Evolutionary conservation across 1,284 basidiomycete genomes (phyloP).

Genomic region (Sphagnurus paluster): DNA sequence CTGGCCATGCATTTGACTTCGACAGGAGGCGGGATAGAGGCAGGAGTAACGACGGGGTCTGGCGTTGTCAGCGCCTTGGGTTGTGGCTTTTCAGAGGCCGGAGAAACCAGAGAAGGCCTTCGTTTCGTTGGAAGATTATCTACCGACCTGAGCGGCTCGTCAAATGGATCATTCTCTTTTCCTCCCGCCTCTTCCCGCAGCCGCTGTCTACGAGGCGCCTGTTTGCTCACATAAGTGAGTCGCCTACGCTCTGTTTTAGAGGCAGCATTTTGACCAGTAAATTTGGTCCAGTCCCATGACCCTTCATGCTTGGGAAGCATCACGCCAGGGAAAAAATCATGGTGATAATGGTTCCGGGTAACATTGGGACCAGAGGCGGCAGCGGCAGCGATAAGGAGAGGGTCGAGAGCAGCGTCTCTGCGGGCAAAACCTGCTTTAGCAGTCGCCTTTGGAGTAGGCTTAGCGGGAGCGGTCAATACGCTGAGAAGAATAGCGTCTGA

Average conservation of each 20-base stretch:
- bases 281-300: constrained; percentile 59
- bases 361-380: constrained; percentile 69
- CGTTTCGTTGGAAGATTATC: constrained; percentile 39
- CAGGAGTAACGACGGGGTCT: constrained; percentile 14
- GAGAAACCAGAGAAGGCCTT: constrained; percentile 29
- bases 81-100: constrained; percentile 25
- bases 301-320: constrained; percentile 51
- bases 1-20: constrained; percentile 92
- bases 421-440: constrained; percentile 42
- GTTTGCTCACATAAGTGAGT: constrained; percentile 64
- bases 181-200: constrained; percentile 33
- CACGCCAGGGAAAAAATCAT: constrained; percentile 66
- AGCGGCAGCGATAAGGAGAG: constrained; percentile 70
- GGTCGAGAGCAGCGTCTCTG: constrained; percentile 70
- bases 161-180: constrained; percentile 37
- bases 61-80: constrained; percentile 20
- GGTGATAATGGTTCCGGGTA: constrained; percentile 76
- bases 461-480: constrained; percentile 48
- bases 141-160: constrained; percentile 29
- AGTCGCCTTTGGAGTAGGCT: constrained; percentile 29
- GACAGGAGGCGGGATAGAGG: constrained; percentile 28
- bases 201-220: constrained; percentile 66
- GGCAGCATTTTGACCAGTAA: constrained; percentile 42
- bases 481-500: constrained; percentile 52
- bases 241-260: constrained; percentile 41